phyloP scores from a whole-genome alignment of 331 rosid genomes.

The Spiraea crenata region DNA sequence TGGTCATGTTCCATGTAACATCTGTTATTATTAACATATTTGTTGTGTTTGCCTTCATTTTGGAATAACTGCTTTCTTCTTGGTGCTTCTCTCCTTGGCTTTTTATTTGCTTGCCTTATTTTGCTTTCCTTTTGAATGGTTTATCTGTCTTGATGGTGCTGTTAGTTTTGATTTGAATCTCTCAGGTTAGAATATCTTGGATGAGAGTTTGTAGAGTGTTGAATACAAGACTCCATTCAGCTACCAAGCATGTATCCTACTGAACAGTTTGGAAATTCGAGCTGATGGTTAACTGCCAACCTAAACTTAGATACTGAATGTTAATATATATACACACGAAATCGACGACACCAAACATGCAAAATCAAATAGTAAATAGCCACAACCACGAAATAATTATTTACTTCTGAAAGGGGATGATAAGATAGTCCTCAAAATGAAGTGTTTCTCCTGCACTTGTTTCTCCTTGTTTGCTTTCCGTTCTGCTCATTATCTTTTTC shows the following conservation, averaged over 20 bases:
- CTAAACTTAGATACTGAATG: neutral
- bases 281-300: neutral
- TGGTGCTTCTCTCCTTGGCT: neutral
- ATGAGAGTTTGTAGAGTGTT: no score
- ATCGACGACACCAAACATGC: neutral
- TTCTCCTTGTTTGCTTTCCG: conserved; percentile 33
- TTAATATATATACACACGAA: conserved; percentile 4
- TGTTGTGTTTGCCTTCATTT: neutral
- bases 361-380: neutral
- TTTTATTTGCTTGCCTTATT: neutral
- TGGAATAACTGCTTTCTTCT: neutral
- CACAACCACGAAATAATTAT: neutral
- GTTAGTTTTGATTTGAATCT: no score
- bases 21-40: conserved; percentile 21
- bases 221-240: neutral
- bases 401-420: conserved; percentile 4
- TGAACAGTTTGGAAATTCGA: neutral
- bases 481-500: conserved; percentile 36
- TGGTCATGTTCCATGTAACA: conserved; percentile 19
- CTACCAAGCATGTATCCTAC: neutral
- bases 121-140: neutral
- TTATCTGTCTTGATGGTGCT: no score
- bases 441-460: conserved; percentile 27
- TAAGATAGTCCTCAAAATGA: conserved; percentile 9
- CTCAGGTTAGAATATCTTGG: no score